These are phyloP conservation scores for Aspergillus amoenus DNA, from an alignment of 2,329 filamentous ascomycete species.

Conservation along the genomic window DNA sequence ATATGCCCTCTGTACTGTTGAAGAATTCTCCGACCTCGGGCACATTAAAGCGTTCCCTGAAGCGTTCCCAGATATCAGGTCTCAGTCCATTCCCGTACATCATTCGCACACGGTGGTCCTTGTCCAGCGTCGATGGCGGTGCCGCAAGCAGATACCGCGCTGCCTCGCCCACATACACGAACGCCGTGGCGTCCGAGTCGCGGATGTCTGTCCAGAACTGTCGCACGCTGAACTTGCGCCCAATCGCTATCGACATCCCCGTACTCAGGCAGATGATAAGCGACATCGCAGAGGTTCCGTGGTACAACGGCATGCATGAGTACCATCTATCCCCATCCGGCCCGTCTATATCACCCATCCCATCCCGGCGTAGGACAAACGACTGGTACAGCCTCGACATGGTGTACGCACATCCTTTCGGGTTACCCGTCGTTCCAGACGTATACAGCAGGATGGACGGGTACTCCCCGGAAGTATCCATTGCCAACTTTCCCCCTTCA, in stretches of 20 bases:
- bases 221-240: conserved; percentile 61
- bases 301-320: conserved; percentile 75
- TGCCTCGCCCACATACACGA: conserved; percentile 77
- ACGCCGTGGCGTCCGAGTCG: conserved; percentile 66
- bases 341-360: conserved; percentile 28
- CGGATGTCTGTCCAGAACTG: conserved; percentile 72
- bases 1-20: conserved; percentile 72
- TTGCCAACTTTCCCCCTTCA: conserved; percentile 52
- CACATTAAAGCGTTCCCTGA: conserved; percentile 54
- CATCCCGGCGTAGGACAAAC: conserved; percentile 34
- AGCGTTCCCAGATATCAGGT: conserved; percentile 51
- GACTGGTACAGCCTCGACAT: conserved; percentile 47
- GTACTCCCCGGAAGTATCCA: conserved; percentile 51
- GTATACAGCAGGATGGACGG: conserved; percentile 71
- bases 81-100: conserved; percentile 52
- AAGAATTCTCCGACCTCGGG: conserved; percentile 70
- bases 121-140: conserved; percentile 51
- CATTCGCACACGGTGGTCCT: conserved; percentile 45
- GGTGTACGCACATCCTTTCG: conserved; percentile 68
- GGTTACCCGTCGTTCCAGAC: conserved; percentile 72
- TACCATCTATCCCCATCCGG: conserved; percentile 63
- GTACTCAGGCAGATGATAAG: conserved; percentile 56
- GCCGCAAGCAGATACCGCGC: conserved; percentile 70
- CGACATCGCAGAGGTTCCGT: conserved; percentile 68
- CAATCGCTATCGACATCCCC: conserved; percentile 46